phyloP scores from a whole-genome alignment of 192 early-diverging fungal genomes.

The Coemansia umbellata region DNA sequence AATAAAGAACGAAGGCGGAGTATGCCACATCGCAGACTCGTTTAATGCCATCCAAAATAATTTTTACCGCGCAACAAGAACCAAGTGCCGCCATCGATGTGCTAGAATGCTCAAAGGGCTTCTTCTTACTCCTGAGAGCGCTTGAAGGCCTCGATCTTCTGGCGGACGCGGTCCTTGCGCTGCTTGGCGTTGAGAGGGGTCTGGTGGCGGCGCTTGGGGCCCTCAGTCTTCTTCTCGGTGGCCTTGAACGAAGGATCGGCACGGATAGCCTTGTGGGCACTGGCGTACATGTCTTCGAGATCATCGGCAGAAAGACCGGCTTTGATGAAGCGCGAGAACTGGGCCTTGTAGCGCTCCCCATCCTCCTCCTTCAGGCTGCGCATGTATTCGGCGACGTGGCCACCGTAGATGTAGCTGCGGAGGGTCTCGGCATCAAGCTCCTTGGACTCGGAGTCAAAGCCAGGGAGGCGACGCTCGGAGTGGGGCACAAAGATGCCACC shows the following conservation, averaged over 20 bases:
- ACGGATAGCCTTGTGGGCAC: slow-evolving; percentile 93
- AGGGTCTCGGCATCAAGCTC: slow-evolving; percentile 88
- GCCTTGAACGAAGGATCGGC: slow-evolving; percentile 74
- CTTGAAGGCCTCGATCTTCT: slow-evolving; percentile 84
- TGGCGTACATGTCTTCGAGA: slow-evolving; percentile 91
- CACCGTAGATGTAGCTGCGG: slow-evolving; percentile 95
- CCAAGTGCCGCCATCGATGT: no score
- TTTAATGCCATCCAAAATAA: slow-evolving; percentile 24
- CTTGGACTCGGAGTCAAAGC: slow-evolving; percentile 86
- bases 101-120: no score
- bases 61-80: no score
- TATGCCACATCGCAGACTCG: slow-evolving; percentile 50
- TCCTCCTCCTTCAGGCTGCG: slow-evolving; percentile 97
- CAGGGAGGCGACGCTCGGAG: slow-evolving; percentile 95
- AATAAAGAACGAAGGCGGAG: slow-evolving; percentile 32
- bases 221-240: slow-evolving; percentile 67
- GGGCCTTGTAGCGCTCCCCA: slow-evolving; percentile 94
- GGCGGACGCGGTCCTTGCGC: slow-evolving; percentile 80
- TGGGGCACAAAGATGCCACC: slow-evolving; percentile 98
- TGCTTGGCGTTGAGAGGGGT: slow-evolving; percentile 84
- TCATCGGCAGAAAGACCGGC: slow-evolving; percentile 81
- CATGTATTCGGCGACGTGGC: slow-evolving; percentile 99
- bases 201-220: slow-evolving; percentile 67
- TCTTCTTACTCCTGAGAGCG: slow-evolving; percentile 22
- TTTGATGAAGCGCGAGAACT: slow-evolving; percentile 92